These are phyloP conservation scores for Austroboletus rostrupii DNA, from an alignment of 1,284 basidiomycete genomes.

Conservation along the genomic window DNA sequence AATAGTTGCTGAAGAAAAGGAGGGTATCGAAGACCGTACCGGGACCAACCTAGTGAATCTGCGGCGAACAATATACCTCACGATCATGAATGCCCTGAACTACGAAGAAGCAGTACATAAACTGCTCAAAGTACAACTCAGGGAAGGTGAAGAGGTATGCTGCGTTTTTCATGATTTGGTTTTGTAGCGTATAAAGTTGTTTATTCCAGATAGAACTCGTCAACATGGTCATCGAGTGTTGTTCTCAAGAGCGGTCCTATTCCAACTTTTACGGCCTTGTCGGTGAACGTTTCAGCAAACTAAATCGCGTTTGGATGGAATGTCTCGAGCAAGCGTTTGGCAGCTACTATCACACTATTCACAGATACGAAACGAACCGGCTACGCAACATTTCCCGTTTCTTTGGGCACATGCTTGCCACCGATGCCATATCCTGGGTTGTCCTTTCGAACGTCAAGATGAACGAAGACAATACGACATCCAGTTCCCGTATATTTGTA, in stretches of 20 bases:
- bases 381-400: constrained; percentile 95
- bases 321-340: constrained; percentile 84
- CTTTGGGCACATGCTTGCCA: constrained; percentile 87
- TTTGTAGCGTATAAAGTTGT: neutral
- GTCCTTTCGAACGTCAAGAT: constrained; percentile 84
- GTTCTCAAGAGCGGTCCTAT: constrained; percentile 97
- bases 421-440: constrained; percentile 88
- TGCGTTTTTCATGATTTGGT: neutral
- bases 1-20: constrained; percentile 64
- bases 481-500: constrained; percentile 93
- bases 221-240: constrained; percentile 99
- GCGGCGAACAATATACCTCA: constrained; percentile 91
- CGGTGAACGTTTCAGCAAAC: constrained; percentile 94
- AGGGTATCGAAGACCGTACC: constrained; percentile 92
- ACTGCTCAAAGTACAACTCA: constrained; percentile 87
- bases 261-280: constrained; percentile 94
- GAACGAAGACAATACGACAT: constrained; percentile 97
- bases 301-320: constrained; percentile 92
- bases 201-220: constrained; percentile 80
- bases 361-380: constrained; percentile 98
- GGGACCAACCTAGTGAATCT: constrained; percentile 96
- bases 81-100: constrained; percentile 97
- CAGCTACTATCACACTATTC: constrained; percentile 94
- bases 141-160: constrained; percentile 87
- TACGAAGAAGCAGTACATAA: constrained; percentile 99